phyloP scores from a whole-genome alignment of 148 eudicot genomes.

The Silene uniflora region DNA sequence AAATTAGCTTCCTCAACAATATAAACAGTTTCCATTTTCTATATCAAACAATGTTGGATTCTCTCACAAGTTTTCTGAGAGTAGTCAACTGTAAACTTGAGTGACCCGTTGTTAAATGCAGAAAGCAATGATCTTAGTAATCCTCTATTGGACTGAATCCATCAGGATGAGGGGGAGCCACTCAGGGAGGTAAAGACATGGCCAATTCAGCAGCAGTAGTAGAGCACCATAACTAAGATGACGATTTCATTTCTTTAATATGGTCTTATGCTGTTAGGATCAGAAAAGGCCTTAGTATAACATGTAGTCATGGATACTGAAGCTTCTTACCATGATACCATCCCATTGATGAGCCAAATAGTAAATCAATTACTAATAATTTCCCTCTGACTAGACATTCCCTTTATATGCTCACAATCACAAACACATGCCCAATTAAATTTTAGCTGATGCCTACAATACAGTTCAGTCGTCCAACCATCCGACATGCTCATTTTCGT shows the following conservation, averaged over 20 bases:
- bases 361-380: neutral
- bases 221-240: neutral
- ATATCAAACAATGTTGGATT: neutral
- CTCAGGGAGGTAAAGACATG: neutral
- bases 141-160: neutral
- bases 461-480: neutral
- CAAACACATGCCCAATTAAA: constrained; percentile 1
- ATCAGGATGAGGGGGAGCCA: neutral
- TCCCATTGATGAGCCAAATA: too few species aligned
- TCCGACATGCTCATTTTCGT: neutral
- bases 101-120: neutral
- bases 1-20: neutral
- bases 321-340: neutral
- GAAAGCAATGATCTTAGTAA: neutral
- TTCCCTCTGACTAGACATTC: neutral
- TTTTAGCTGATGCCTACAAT: neutral
- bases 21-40: neutral
- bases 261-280: too few species aligned
- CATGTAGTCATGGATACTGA: neutral
- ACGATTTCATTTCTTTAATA: neutral
- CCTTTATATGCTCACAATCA: neutral
- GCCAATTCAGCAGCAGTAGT: neutral
- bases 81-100: neutral
- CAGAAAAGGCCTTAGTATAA: neutral
- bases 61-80: neutral